Evolutionary conservation across 257 asterid species (phyloP), one percentile per base, ranked within the genome.

Genomic region (Buddleja alternifolia): DNA sequence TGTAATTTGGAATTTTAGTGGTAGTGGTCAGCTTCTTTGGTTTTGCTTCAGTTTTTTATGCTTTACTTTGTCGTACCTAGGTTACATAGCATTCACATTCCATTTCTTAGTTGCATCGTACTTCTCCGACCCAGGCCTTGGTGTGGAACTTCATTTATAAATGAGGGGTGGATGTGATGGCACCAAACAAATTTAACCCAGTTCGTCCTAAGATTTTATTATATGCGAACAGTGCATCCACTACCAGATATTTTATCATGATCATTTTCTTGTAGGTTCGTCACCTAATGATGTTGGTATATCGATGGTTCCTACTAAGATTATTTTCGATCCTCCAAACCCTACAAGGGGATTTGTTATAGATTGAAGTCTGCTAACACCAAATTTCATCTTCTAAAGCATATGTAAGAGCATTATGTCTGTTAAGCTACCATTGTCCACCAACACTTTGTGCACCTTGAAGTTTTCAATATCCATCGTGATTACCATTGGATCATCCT

Each of bases 1-100:
- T n/a, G n/a, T n/a, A n/a, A n/a, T n/a, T n/a, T n/a, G 14, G 2
- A 3, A 2, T 4, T 6, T 2, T 14, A 0, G 2, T 2, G 1
- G 2, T 0, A 2, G 2, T 8, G 8, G 1, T 2, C 10, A 8
- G 8, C 8, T 0, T 0, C 3, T 40, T 40, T n/a, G n/a, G 0
- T 7, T 40, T 3, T 40, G 0, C 11, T 40, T 2, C 10, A 7
- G 12, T 40, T 40, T 10, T 7, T 5, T 8, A 12, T n/a, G n/a
- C n/a, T n/a, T n/a, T n/a, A n/a, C n/a, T 8, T 40, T 9, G 1
- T 8, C 7, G 1, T 5, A 40, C 3, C 6, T 2, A 4, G 11
- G 2, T 4, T 2, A 5, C 1, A 12, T 5, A 40, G 1, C 10
- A 7, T 5, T 1, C 10, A 2, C 45, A 2, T 7, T 5, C 10